Conservation (phyloP, 768 basidiomycete species). For the Boletus sensibilis region DNA sequence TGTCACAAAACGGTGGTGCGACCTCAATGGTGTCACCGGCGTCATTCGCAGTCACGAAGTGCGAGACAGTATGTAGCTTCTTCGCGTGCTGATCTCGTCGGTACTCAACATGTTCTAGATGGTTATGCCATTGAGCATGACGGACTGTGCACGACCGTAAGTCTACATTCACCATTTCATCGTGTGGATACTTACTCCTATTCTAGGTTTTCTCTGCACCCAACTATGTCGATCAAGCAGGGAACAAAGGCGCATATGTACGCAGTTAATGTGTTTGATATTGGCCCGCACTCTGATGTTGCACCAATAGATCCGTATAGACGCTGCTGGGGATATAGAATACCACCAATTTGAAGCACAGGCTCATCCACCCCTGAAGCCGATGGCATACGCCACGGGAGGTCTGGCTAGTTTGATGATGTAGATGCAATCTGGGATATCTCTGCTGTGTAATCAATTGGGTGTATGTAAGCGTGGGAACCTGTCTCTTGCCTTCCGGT, state of each 20-base stretch:
- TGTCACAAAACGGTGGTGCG: constrained; percentile 87
- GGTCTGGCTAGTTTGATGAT: constrained; percentile 70
- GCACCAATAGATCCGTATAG: constrained; percentile 68
- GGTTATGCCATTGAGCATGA: constrained; percentile 96
- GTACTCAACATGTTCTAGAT: constrained; percentile 41
- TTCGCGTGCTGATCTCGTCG: background rate
- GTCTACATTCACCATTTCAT: constrained; percentile 12
- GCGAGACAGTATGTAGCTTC: constrained; percentile 62
- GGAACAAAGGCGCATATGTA: constrained; percentile 92
- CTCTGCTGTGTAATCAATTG: background rate
- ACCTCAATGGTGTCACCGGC: constrained; percentile 80
- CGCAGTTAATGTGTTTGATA: constrained; percentile 29
- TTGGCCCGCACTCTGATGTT: constrained; percentile 5
- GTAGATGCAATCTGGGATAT: constrained; percentile 35
- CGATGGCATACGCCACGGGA: constrained; percentile 84
- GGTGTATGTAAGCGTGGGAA: constrained; percentile 28
- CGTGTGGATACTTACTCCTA: constrained; percentile 11
- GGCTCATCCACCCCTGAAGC: constrained; percentile 86
- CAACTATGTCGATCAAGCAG: constrained; percentile 89
- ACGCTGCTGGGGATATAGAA: constrained; percentile 66
- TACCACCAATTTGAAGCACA: constrained; percentile 85
- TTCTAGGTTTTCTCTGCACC: constrained; percentile 88
- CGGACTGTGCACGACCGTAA: constrained; percentile 89
- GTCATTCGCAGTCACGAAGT: constrained; percentile 97
- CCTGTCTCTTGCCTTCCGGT: background rate